Conservation (phyloP, 208 protist species). For the Naegleria gruberi region DNA sequence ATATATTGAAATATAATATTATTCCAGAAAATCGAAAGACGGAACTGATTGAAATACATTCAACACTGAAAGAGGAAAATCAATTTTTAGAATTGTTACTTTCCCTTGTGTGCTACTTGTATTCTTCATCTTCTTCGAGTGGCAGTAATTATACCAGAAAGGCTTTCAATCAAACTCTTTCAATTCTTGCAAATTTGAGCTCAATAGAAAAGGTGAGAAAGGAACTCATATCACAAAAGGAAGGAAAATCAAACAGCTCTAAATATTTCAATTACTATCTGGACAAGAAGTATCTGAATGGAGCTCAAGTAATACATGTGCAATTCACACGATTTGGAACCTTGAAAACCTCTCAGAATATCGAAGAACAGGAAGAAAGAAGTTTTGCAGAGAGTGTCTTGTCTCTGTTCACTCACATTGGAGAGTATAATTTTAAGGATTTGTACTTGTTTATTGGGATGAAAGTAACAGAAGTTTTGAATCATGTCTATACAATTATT, state of each 20-base stretch:
- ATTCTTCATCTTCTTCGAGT: neutral
- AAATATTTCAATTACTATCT: neutral
- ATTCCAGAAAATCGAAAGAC: neutral
- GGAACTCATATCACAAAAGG: neutral
- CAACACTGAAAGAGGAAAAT: neutral
- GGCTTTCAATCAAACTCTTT: neutral
- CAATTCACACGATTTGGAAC: neutral
- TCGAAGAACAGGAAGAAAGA: neutral
- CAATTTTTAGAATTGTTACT: neutral
- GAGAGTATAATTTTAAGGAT: neutral
- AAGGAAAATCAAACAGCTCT: neutral
- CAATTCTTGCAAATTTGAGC: neutral
- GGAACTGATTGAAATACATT: neutral
- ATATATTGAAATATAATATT: too few species aligned
- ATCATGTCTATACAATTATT: neutral
- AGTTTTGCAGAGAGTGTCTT: neutral
- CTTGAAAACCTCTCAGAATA: neutral
- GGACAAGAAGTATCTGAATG: neutral
- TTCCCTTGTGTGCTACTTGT: neutral
- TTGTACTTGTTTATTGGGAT: neutral
- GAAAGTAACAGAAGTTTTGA: neutral
- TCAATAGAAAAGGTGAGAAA: neutral
- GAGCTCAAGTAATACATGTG: neutral
- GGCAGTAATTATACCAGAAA: neutral
- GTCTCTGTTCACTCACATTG: neutral